Base-by-base conservation (phyloP, 306 rosid species). In the Notholithocarpus densiflorus region DNA sequence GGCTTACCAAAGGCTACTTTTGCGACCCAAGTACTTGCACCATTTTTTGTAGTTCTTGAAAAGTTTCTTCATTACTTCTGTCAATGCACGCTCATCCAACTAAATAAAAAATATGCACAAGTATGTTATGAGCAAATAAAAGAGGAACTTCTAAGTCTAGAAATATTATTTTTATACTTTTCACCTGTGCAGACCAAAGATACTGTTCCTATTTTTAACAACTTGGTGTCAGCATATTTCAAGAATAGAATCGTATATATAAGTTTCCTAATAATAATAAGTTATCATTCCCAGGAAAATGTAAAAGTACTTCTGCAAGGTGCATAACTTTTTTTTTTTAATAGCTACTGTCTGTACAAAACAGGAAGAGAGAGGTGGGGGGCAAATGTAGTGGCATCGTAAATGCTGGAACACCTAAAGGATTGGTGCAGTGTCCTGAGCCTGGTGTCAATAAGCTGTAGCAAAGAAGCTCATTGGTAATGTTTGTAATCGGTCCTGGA, bases 11-110 rank as follows among this genome's bases (percentile, higher is more conserved):
- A 95, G 98, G 87, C 98, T 95, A 79, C 98, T 95, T 87, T 92
- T 95, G 82, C 98, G 91, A 79, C 89, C 96, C 92, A 95, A 89
- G 85, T 91, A 95, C 87, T 92, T 95, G 98, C 98, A 95, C 98
- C 98, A 95, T 72, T 90, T 91, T 79, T 95, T 95, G 82, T 95
- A 95, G 86, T 90, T 95, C 89, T 92, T 95, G 89, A 95, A 95
- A 77, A 95, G 93, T 86, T 95, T 95, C 90, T 95, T 95, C 98
- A 95, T 95, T 81, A 95, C 98, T 73, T 92, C 98, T 29, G 97
- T 92, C 68, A 95, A 82, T 0, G 98, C 98, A 75, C 96, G 90
- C 54, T 95, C 98, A 61, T 95, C 98, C 98, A 95, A 88, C 98
- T 95, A 89, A 73, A 81, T 56, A 86, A 81, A 59, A 80, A 64